Conservation (phyloP, 805 yeast genomes). For the Candida hungchunana region DNA sequence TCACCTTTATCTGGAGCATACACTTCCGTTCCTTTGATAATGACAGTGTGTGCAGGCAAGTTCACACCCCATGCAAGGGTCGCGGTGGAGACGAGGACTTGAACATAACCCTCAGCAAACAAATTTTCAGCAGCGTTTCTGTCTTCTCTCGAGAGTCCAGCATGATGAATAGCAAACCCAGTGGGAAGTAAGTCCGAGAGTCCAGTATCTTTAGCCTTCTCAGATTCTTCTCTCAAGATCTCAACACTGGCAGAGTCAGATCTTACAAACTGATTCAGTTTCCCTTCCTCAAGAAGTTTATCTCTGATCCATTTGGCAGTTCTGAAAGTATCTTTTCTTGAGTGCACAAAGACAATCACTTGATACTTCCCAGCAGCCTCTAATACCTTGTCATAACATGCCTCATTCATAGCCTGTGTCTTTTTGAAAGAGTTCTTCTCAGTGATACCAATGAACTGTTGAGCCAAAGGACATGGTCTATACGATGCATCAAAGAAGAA, state of each 20-base stretch:
- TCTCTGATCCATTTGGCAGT: slow-evolving; percentile 75
- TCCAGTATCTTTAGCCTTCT: slow-evolving; percentile 45
- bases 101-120: slow-evolving; percentile 84
- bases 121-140: slow-evolving; percentile 77
- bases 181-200: slow-evolving; percentile 56
- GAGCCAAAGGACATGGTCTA: slow-evolving; percentile 91
- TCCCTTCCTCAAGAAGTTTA: slow-evolving; percentile 52
- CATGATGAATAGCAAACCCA: slow-evolving; percentile 91
- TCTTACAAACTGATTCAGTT: slow-evolving; percentile 39
- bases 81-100: slow-evolving; percentile 83
- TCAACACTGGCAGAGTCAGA: slow-evolving; percentile 50
- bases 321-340: slow-evolving; percentile 84
- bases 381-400: slow-evolving; percentile 75
- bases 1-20: slow-evolving; percentile 87
- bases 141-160: slow-evolving; percentile 73
- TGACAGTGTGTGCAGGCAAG: slow-evolving; percentile 91
- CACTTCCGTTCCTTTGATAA: slow-evolving; percentile 88
- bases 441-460: slow-evolving; percentile 82
- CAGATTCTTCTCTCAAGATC: slow-evolving; percentile 61
- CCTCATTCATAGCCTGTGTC: slow-evolving; percentile 81
- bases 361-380: slow-evolving; percentile 71
- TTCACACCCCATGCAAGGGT: slow-evolving; percentile 98
- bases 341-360: slow-evolving; percentile 87
- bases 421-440: slow-evolving; percentile 77
- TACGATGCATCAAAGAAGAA: slow-evolving; percentile 80